Percentiles rank a stretch among this genome's conserved stretches.
Evolutionary conservation across 2,329 filamentous ascomycete species (phyloP).

Genomic region (Cucurbitaria berberidis): DNA sequence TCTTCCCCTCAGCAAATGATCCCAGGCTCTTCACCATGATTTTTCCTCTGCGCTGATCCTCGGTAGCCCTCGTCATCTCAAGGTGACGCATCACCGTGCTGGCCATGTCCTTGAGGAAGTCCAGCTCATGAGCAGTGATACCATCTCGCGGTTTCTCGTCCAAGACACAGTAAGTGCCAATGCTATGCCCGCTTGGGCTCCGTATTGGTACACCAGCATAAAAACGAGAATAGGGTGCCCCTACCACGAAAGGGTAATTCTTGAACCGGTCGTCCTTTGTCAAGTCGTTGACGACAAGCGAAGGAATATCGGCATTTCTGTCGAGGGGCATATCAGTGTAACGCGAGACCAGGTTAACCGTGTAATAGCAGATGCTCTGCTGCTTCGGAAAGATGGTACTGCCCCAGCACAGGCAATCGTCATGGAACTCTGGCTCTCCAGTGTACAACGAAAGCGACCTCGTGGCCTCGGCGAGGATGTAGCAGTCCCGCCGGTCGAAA

Average conservation of each 20-base stretch:
- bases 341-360: constrained; percentile 37
- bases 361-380: constrained; percentile 43
- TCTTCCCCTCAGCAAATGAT: constrained; percentile 47
- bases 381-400: constrained; percentile 42
- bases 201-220: constrained; percentile 68
- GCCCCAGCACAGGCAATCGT: constrained; percentile 44
- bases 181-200: constrained; percentile 62
- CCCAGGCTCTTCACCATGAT: constrained; percentile 57
- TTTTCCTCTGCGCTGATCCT: constrained; percentile 60
- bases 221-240: constrained; percentile 50
- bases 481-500: constrained; percentile 48
- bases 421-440: constrained; percentile 30
- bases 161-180: constrained; percentile 66
- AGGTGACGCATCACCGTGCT: constrained; percentile 66
- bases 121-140: constrained; percentile 55
- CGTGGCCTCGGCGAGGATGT: constrained; percentile 46
- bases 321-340: constrained; percentile 21
- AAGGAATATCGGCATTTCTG: constrained; percentile 26
- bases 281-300: constrained; percentile 43
- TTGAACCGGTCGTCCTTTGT: constrained; percentile 48
- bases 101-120: constrained; percentile 63
- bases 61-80: constrained; percentile 61
- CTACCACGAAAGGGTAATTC: constrained; percentile 39
- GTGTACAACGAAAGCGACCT: constrained; percentile 37
- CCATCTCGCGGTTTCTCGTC: constrained; percentile 63